A percentile compares a stretch with the other conserved stretches of the same genome.
These are phyloP conservation scores for Apophysomyces elegans DNA, from an alignment of 371 early-diverging fungal genomes.

Conservation along the genomic window DNA sequence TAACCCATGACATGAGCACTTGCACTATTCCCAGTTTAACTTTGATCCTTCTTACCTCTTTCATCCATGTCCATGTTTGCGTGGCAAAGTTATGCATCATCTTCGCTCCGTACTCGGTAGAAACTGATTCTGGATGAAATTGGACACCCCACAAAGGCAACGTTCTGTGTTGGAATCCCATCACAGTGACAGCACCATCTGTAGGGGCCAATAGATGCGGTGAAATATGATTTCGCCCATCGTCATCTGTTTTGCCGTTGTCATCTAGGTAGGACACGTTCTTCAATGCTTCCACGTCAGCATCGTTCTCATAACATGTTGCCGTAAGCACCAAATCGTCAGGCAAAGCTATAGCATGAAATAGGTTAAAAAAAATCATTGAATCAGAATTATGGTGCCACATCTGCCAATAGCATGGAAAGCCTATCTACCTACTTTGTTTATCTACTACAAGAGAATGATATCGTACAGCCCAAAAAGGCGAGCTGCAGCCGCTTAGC, in stretches of 20 bases:
- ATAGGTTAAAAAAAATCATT: too few species aligned
- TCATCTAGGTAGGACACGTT: slow-evolving; percentile 40
- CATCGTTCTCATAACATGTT: slow-evolving; percentile 57
- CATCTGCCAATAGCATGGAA: too few species aligned
- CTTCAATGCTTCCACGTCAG: slow-evolving; percentile 43
- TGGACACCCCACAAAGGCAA: slow-evolving; percentile 91
- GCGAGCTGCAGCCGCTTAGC: slow-evolving; percentile 63
- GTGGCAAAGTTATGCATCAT: slow-evolving; percentile 78
- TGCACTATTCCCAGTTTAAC: neutral
- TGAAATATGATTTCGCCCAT: slow-evolving; percentile 30
- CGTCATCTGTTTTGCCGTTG: slow-evolving; percentile 8
- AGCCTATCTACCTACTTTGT: slow-evolving; percentile 33
- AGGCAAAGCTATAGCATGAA: slow-evolving; percentile 55
- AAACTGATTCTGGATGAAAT: slow-evolving; percentile 97
- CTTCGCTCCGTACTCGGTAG: slow-evolving; percentile 74
- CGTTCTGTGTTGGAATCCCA: slow-evolving; percentile 80
- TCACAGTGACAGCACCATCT: slow-evolving; percentile 52
- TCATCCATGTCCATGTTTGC: slow-evolving; percentile 53
- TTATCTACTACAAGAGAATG: slow-evolving; percentile 84
- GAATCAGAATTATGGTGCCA: too few species aligned
- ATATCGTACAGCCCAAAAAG: slow-evolving; percentile 86
- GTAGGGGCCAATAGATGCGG: slow-evolving; percentile 17
- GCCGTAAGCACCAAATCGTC: slow-evolving; percentile 57
- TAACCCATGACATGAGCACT: neutral
- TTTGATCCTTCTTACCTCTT: slow-evolving; percentile 18